phyloP scores from a whole-genome alignment of 2,329 filamentous ascomycete species.

The Amauroascus verrucosus region DNA sequence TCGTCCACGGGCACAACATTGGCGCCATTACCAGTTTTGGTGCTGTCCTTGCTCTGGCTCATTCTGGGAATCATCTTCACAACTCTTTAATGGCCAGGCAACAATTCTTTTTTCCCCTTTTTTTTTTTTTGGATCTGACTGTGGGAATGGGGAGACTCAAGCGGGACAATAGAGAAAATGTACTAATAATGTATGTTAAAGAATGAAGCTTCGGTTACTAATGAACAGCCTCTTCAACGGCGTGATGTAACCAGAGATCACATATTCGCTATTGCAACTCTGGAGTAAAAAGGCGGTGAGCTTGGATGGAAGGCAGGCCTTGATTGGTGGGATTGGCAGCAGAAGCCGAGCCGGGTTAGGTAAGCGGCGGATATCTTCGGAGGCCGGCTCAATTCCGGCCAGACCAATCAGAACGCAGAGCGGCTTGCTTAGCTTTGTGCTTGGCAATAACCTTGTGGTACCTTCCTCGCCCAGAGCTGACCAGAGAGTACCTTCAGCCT shows the following conservation, averaged over 20 bases:
- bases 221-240: too few species aligned
- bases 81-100: not conserved
- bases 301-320: not conserved
- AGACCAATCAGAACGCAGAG: conserved; percentile 13
- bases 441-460: conserved; percentile 12
- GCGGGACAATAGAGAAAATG: not conserved
- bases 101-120: not conserved
- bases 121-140: not conserved
- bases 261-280: too few species aligned
- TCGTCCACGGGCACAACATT: conserved; percentile 13
- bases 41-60: conserved; percentile 13
- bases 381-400: conserved; percentile 37
- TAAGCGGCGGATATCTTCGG: conserved; percentile 18
- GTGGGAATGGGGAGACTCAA: not conserved
- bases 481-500: not conserved
- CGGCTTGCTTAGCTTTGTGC: conserved; percentile 3
- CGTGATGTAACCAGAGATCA: too few species aligned
- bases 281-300: not conserved
- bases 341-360: not conserved
- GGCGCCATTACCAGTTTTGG: conserved; percentile 13
- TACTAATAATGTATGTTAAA: not conserved
- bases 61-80: conserved; percentile 12
- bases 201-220: not conserved
- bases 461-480: not conserved
- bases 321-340: not conserved